Base-by-base conservation (phyloP, 345 rosid species). In the Citrus reticulata region DNA sequence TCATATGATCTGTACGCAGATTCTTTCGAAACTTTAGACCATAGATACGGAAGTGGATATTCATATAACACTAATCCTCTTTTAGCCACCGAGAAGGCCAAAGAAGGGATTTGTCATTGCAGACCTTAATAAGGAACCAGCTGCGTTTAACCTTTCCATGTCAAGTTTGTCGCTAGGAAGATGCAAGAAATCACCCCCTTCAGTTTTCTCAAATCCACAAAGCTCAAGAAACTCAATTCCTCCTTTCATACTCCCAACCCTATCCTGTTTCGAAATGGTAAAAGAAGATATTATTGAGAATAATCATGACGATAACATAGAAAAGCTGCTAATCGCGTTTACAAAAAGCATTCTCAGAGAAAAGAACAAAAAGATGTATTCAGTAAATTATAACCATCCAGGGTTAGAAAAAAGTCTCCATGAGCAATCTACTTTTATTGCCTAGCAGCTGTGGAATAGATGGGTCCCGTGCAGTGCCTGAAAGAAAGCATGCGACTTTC, bases 91-190 rank as follows among this genome's bases (percentile, higher is more conserved):
- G 72, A 95, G 74, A 78, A 87, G 86, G 67, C 97, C 98, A 9
- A 91, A 95, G 90, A 84, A 95, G 11, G 95, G 97, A 85, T 91
- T 95, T 22, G 90, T 84, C 30, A 90, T 68, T 27, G 98, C 98
- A 29, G 91, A 84, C 59, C 83, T 83, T 79, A 95, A 55, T 70
- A 81, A 69, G 74, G 80, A 70, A 37, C 85, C 92, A 22, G 95
- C 97, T 20, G 87, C 81, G 81, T 85, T 81, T 29, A 95, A 89
- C 60, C 83, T 69, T 24, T 60, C 83, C 77, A 89, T 58, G 81
- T 95, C 89, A 25, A 77, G 82, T 58, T 88, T 89, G 17, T 85
- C 85, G 0, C 70, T 64, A 0, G 92, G 85, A 63, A 95, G 87
- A 83, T 64, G 60, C 89, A 93, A 77, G 81, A 86, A 90, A 73